Evolutionary conservation across 306 rosid species (phyloP).

Genomic region (Alnus glutinosa): DNA sequence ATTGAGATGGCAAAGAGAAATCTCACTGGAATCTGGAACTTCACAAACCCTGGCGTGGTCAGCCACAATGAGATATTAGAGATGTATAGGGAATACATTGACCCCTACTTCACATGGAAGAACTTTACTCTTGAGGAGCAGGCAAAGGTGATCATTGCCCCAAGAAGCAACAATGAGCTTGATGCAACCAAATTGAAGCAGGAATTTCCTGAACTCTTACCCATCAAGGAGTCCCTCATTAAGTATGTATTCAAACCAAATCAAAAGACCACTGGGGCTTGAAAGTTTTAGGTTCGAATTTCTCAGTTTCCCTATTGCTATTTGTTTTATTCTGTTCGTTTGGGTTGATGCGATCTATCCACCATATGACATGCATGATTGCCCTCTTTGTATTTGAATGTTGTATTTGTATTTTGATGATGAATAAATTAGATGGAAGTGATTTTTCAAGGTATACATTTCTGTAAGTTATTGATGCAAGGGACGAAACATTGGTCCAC

Average conservation of each 20-base stretch:
- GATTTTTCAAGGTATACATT: conserved; percentile 9
- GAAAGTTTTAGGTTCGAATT: conserved; percentile 15
- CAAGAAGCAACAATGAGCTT: conserved; percentile 81
- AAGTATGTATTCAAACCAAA: conserved; percentile 77
- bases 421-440: conserved; percentile 44
- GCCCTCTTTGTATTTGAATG: conserved; percentile 33
- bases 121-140: conserved; percentile 87
- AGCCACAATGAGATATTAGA: conserved; percentile 89
- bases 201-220: conserved; percentile 71
- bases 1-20: conserved; percentile 88
- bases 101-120: conserved; percentile 70
- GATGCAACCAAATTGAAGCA: conserved; percentile 63
- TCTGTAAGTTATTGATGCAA: conserved; percentile 3
- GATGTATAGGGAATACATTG: conserved; percentile 67
- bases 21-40: conserved; percentile 83
- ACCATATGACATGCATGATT: conserved; percentile 3
- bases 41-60: conserved; percentile 91
- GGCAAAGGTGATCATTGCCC: conserved; percentile 89
- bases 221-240: conserved; percentile 84
- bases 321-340: conserved; percentile 34
- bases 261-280: conserved; percentile 45
- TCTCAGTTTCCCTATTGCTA: conserved; percentile 29
- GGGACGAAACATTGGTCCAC: too few species aligned
- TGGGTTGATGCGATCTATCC: conserved; percentile 30
- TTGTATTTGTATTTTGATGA: conserved; percentile 27